Conservation (phyloP, 1,139 yeast genomes). For the Zygoascus sp. region DNA sequence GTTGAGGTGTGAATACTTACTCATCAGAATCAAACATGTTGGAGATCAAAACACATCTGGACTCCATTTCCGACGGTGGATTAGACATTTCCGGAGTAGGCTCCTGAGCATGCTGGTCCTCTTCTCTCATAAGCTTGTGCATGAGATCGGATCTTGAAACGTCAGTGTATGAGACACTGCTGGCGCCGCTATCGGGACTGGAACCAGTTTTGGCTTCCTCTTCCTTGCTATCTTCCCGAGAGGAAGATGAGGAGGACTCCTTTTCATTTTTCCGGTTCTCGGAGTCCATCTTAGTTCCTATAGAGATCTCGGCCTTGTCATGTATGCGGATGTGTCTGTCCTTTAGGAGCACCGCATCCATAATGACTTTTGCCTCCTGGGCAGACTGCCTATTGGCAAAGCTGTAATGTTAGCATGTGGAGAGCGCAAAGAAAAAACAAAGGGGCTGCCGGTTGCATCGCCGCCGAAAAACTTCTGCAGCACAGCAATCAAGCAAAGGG, state of each 20-base stretch:
- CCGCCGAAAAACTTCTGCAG: too few relatives aligned
- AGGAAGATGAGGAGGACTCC: background rate
- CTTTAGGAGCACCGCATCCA: constrained; percentile 3
- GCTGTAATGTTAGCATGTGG: background rate
- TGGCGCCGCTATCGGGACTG: constrained; percentile 6
- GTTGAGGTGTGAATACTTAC: too few relatives aligned
- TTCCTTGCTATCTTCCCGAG: background rate
- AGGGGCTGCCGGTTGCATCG: too few relatives aligned
- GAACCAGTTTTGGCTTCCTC: background rate
- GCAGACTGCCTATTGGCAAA: constrained; percentile 4
- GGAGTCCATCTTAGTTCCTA: background rate
- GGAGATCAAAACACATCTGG: constrained; percentile 33
- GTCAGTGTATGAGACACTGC: constrained; percentile 23
- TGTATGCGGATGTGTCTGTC: constrained; percentile 2
- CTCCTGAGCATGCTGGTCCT: constrained; percentile 21
- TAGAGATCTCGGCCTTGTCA: background rate
- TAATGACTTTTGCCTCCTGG: constrained; percentile 2
- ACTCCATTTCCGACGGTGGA: constrained; percentile 14
- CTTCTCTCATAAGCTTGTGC: constrained; percentile 33
- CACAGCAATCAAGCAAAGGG: too few relatives aligned
- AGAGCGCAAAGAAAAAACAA: constrained; percentile 1
- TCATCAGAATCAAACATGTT: constrained; percentile 38
- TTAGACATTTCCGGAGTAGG: background rate
- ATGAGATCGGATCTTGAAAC: constrained; percentile 32
- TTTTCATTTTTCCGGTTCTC: background rate